Evolutionary conservation across 495 filamentous ascomycete species (phyloP).

Genomic region (Astrothelium macrocarpum): DNA sequence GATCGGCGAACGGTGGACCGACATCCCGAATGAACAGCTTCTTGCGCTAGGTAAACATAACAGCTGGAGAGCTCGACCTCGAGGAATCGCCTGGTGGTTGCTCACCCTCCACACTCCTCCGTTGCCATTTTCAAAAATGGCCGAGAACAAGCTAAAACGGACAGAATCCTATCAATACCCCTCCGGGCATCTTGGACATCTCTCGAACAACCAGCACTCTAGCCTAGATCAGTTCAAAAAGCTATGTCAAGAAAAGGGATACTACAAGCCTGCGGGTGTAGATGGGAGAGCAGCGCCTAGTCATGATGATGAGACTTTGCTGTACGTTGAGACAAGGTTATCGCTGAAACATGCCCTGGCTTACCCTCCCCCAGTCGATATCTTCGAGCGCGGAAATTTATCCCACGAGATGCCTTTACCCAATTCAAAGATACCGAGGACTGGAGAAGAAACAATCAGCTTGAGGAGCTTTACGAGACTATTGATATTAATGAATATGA

Average conservation of each 20-base stretch:
- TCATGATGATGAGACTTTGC: slow-evolving; percentile 71
- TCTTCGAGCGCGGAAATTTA: slow-evolving; percentile 68
- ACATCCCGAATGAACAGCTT: neutral
- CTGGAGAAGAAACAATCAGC: slow-evolving; percentile 68
- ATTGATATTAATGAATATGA: slow-evolving; percentile 71
- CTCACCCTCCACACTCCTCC: neutral
- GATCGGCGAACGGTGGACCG: neutral
- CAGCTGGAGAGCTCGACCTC: neutral
- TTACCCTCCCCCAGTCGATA: slow-evolving; percentile 51
- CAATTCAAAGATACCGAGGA: slow-evolving; percentile 87
- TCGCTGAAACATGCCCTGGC: slow-evolving; percentile 7
- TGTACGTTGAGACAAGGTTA: slow-evolving; percentile 43
- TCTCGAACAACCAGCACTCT: slow-evolving; percentile 56
- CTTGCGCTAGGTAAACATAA: neutral
- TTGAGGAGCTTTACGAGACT: slow-evolving; percentile 32
- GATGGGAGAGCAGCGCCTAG: slow-evolving; percentile 40
- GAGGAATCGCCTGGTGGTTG: neutral
- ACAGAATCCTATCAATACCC: slow-evolving; percentile 30
- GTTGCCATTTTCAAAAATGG: slow-evolving; percentile 8
- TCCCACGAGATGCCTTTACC: slow-evolving; percentile 59
- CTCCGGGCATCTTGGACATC: slow-evolving; percentile 62
- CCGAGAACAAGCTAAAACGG: slow-evolving; percentile 17
- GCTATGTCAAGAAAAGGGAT: slow-evolving; percentile 50
- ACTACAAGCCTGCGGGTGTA: slow-evolving; percentile 48
- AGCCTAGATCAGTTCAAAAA: slow-evolving; percentile 60